Evolutionary conservation across 1,284 basidiomycete species (phyloP).

Genomic region (Ceraceosorus guamensis): DNA sequence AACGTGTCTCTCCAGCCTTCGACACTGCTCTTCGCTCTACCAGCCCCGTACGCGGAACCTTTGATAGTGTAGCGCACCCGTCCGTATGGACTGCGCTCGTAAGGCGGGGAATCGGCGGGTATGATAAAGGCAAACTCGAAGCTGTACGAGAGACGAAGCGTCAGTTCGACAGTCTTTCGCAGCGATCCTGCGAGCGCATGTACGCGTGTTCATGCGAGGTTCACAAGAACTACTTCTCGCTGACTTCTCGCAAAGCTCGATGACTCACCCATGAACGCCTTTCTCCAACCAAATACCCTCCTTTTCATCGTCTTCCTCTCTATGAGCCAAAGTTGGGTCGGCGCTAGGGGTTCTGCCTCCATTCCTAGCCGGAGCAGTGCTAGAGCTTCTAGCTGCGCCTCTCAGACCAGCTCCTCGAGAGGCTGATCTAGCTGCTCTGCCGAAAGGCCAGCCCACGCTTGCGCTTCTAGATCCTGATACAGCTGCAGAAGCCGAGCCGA

Average conservation of each 20-base stretch:
- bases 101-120: conserved; percentile 41
- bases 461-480: neutral
- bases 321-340: conserved; percentile 3
- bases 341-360: conserved; percentile 3
- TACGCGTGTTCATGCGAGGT: too few species aligned
- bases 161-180: too few species aligned
- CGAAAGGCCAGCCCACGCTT: neutral
- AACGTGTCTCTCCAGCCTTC: conserved; percentile 45
- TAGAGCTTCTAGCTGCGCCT: too few species aligned
- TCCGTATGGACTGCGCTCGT: conserved; percentile 44
- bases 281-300: conserved; percentile 41
- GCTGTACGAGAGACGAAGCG: neutral
- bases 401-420: neutral
- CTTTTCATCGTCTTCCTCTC: conserved; percentile 18
- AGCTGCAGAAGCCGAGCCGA: too few species aligned
- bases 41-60: conserved; percentile 43
- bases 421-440: too few species aligned
- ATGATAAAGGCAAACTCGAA: conserved; percentile 48
- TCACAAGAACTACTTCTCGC: too few species aligned
- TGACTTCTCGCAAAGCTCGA: neutral
- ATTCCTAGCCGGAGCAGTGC: too few species aligned
- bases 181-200: too few species aligned
- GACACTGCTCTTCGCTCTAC: conserved; percentile 40
- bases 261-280: conserved; percentile 38
- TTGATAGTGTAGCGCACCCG: conserved; percentile 45